Evolutionary conservation across 148 eudicot species (phyloP).

Genomic region (Simmondsia chinensis): DNA sequence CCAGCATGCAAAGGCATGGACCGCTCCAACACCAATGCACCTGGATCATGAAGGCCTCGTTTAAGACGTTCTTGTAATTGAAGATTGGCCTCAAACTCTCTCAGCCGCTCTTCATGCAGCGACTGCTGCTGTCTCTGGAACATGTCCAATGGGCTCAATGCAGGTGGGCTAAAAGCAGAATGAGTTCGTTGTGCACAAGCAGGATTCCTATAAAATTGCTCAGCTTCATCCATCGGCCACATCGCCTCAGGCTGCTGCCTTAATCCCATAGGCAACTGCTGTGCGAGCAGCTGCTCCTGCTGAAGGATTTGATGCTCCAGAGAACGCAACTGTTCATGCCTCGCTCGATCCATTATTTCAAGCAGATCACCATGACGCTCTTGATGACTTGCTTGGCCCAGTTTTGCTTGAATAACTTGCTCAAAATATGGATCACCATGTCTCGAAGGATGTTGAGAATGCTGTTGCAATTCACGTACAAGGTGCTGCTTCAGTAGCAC

Average conservation of each 20-base stretch:
- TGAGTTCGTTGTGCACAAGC: conserved; percentile 36
- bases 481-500: conserved; percentile 61
- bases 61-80: conserved; percentile 57
- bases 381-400: conserved; percentile 54
- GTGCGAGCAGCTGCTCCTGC: conserved; percentile 66
- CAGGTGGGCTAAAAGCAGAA: conserved; percentile 42
- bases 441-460: conserved; percentile 45
- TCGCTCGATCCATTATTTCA: conserved; percentile 54
- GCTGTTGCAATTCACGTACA: conserved; percentile 64
- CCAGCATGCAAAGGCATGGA: conserved; percentile 54
- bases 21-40: conserved; percentile 39
- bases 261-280: conserved; percentile 65
- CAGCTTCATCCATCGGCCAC: conserved; percentile 62
- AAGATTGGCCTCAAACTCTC: conserved; percentile 54
- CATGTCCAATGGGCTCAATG: conserved; percentile 47
- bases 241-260: conserved; percentile 57
- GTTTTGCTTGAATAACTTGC: conserved; percentile 62
- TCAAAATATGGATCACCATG: conserved; percentile 63
- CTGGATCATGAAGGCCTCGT: conserved; percentile 62
- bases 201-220: conserved; percentile 43
- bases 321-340: conserved; percentile 58
- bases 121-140: conserved; percentile 62
- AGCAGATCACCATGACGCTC: conserved; percentile 55
- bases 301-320: conserved; percentile 55
- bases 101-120: conserved; percentile 57